Evolutionary conservation across 164 flowering plant species (phyloP).

Genomic region (Macadamia tetraphylla): DNA sequence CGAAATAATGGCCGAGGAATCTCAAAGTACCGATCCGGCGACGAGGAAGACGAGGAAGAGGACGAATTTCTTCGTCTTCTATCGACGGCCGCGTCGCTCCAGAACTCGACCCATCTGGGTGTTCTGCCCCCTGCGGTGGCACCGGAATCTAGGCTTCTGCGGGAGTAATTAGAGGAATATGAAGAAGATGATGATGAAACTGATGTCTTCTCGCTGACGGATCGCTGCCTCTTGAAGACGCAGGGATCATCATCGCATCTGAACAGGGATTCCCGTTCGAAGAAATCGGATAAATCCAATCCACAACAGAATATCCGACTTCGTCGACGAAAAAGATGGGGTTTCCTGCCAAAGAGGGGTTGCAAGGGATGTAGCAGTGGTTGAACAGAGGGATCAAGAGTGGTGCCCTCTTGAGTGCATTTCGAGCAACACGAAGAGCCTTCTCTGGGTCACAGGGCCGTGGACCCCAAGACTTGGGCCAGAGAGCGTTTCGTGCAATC

Average conservation of each 20-base stretch:
- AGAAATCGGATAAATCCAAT: conserved; percentile 77
- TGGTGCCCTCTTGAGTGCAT: conserved; percentile 68
- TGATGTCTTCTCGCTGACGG: conserved; percentile 29
- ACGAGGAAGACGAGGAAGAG: conserved; percentile 42
- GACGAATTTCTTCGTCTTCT: conserved; percentile 57
- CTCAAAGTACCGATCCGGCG: conserved; percentile 61
- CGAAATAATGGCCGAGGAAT: conserved; percentile 22
- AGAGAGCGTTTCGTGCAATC: conserved; percentile 59
- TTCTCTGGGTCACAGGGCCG: conserved; percentile 78
- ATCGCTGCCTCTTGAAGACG: conserved; percentile 39
- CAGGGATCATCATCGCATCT: conserved; percentile 21
- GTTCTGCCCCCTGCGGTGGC: conserved; percentile 31
- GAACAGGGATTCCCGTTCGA: conserved; percentile 62
- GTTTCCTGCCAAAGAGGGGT: conserved; percentile 80
- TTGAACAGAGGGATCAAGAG: conserved; percentile 77
- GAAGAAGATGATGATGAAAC: background rate
- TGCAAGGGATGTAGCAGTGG: conserved; percentile 90
- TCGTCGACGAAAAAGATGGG: conserved; percentile 91
- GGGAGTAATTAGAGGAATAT: conserved; percentile 35
- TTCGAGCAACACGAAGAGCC: conserved; percentile 64
- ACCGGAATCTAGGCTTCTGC: conserved; percentile 54
- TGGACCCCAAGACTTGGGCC: conserved; percentile 93
- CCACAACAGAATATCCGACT: conserved; percentile 72
- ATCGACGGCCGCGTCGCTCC: conserved; percentile 84
- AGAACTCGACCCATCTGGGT: conserved; percentile 97